These are phyloP conservation scores for Elymus sibiricus DNA, from an alignment of 176 grass and related monocot species.

Conservation along the genomic window DNA sequence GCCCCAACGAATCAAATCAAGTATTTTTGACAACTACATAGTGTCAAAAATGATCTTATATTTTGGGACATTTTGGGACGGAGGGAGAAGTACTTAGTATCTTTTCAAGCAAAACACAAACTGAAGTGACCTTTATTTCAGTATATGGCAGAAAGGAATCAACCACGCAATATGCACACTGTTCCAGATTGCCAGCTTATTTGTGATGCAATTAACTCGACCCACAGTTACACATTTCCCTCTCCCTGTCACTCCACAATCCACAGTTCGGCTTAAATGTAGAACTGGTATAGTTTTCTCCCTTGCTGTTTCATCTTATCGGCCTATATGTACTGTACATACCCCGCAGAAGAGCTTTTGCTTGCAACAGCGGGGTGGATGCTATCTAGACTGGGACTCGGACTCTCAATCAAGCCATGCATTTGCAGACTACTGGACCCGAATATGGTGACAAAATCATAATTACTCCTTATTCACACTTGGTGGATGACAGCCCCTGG, in stretches of 20 bases:
- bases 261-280: neutral
- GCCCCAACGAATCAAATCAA: no score
- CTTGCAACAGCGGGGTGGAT: conserved; percentile 34
- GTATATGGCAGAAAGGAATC: neutral
- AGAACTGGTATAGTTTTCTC: conserved; percentile 2
- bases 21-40: no score
- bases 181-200: neutral
- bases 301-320: conserved; percentile 24
- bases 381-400: neutral
- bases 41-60: no score
- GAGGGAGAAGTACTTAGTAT: neutral
- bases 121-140: neutral
- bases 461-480: conserved; percentile 36
- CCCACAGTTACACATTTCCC: neutral
- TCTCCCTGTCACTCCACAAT: neutral
- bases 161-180: neutral
- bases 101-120: neutral
- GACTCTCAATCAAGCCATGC: conserved; percentile 46
- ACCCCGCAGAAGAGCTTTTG: conserved; percentile 39
- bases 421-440: conserved; percentile 36
- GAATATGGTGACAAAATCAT: conserved; percentile 35
- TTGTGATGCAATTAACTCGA: neutral
- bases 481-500: conserved; percentile 21
- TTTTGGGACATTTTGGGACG: no score
- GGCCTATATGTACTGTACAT: conserved; percentile 50